Evolutionary conservation across 2,329 filamentous ascomycete species (phyloP).

Genomic region (Talaromyces sp.): DNA sequence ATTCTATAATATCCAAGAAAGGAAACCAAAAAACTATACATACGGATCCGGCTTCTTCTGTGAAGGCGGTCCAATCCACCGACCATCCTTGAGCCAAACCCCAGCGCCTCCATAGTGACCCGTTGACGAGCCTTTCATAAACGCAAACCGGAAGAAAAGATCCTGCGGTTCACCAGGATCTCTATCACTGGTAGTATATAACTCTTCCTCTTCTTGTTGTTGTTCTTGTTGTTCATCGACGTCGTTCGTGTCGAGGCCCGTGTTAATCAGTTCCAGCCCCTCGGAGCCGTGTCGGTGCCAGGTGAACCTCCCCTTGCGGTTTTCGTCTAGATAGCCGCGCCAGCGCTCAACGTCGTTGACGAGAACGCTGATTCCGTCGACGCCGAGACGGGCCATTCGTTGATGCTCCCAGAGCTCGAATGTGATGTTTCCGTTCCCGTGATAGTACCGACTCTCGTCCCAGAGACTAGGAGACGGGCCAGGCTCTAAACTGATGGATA

Average conservation of each 20-base stretch:
- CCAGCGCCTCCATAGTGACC: conserved; percentile 34
- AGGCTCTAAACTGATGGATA: conserved; percentile 39
- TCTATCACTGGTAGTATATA: conserved; percentile 3
- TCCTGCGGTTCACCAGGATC: conserved; percentile 30
- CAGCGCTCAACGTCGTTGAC: conserved; percentile 61
- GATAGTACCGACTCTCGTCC: conserved; percentile 20
- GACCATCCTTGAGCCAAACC: conserved; percentile 34
- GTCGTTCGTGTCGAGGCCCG: neutral
- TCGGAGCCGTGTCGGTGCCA: conserved; percentile 42
- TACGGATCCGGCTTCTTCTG: conserved; percentile 8
- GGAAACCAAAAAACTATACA: neutral
- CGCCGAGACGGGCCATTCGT: conserved; percentile 32
- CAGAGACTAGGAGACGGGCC: conserved; percentile 6
- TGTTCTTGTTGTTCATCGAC: neutral
- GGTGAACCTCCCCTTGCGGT: conserved; percentile 42
- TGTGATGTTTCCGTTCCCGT: conserved; percentile 41
- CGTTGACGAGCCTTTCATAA: conserved; percentile 35
- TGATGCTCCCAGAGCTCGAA: conserved; percentile 37
- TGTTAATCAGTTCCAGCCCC: conserved; percentile 28
- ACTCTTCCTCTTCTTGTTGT: neutral
- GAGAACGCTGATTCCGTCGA: conserved; percentile 54
- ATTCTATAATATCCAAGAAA: neutral
- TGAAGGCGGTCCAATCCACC: conserved; percentile 24
- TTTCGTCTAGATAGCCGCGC: conserved; percentile 50
- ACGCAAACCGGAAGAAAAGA: conserved; percentile 44